Base-by-base conservation (phyloP, 2,329 filamentous ascomycete species). In the Penicillium capsulatum region DNA sequence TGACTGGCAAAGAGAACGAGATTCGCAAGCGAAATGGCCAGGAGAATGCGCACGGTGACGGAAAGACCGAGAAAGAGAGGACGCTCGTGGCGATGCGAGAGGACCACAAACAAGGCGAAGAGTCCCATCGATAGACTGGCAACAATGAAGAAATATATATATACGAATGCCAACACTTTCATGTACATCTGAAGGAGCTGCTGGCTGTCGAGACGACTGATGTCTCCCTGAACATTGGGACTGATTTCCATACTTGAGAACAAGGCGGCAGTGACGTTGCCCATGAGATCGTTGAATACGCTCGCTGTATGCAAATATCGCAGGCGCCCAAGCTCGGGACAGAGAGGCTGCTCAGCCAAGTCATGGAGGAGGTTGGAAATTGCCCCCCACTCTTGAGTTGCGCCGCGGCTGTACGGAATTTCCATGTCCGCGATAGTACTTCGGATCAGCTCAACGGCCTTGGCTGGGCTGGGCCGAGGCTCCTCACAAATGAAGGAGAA, bases 211-310 rank as follows among this genome's bases (percentile, higher is more conserved):
- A 62, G 47, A 5, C 51, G 52, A 16, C 44, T 52, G 4, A 55
- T 54, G 30, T 61, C 51, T 11, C 50, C 40, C 6, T 48, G 52
- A 14, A 54, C 58, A 8, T 61, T 50, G 8, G 60, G 63, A 11
- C 55, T 57, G 11, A 67, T 62, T 4, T 59, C 60, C 63, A 67
- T 67, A 38, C 61, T 67, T 9, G 64, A 60, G 42, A 68, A 67
- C 3, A 67, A 53, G 16, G 63, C 61, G 0, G 63, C 62, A 6
- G 65, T 67, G 13, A 68, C 65, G 29, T 67, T 67, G 10, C 64
- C 62, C 31, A 65, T 57, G 15, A 67, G 49, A 32, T 65, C 53
- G 24, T 57, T 56, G 17, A 63, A 55, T 16, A 53, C 47, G 20
- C 61, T 51, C 9, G 54, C 45, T 7, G 53, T 58, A 26, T 61